These are phyloP conservation scores for Wallacemonas sp. DNA, from an alignment of 208 protist genomes.

Conservation along the genomic window DNA sequence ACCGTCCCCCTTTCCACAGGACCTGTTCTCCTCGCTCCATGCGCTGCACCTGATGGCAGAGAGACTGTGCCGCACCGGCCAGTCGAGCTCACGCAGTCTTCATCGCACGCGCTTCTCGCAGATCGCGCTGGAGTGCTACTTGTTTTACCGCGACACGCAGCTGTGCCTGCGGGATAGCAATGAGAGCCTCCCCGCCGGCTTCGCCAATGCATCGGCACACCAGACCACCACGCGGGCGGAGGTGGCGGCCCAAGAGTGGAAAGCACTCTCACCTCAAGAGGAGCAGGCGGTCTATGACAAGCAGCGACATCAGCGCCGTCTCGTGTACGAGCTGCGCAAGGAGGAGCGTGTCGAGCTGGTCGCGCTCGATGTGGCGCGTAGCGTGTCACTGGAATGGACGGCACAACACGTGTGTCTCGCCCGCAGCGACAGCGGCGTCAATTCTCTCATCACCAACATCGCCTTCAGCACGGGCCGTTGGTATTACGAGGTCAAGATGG, in stretches of 20 bases:
- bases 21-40: constrained; percentile 33
- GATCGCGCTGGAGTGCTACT: constrained; percentile 68
- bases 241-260: neutral
- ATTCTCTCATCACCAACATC: constrained; percentile 52
- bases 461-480: constrained; percentile 70
- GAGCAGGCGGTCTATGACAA: constrained; percentile 49
- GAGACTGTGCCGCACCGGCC: constrained; percentile 49
- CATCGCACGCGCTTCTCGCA: constrained; percentile 78
- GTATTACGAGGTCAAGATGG: constrained; percentile 90
- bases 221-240: neutral
- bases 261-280: neutral
- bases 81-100: constrained; percentile 27
- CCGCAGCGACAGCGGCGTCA: constrained; percentile 42
- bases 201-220: no score
- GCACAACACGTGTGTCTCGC: constrained; percentile 64
- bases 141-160: constrained; percentile 57
- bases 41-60: constrained; percentile 76
- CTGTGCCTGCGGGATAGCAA: constrained; percentile 45
- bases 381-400: constrained; percentile 73
- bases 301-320: constrained; percentile 63
- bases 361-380: constrained; percentile 52
- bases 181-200: no score
- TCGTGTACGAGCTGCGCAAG: constrained; percentile 60
- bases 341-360: constrained; percentile 64
- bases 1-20: constrained; percentile 4